A percentile compares a stretch with the other conserved stretches of the same genome.
Conservation (phyloP, 2,329 filamentous ascomycete genomes). For the Calonectria pteridis region DNA sequence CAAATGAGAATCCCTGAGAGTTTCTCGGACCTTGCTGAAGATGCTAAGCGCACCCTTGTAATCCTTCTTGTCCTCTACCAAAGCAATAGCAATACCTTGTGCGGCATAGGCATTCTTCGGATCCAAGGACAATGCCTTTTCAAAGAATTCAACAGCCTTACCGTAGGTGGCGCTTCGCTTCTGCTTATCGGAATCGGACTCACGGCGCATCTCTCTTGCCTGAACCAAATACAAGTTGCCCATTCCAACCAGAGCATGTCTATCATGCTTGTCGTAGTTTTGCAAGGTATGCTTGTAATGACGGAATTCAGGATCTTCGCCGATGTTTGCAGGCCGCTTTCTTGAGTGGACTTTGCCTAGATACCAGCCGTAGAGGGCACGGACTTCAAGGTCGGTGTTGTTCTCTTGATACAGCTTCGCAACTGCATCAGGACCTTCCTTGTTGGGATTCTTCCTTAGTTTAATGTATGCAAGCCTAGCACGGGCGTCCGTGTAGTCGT, state of each 20-base stretch:
- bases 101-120: slow-evolving; percentile 96
- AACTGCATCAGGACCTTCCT: slow-evolving; percentile 88
- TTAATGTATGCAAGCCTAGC: slow-evolving; percentile 92
- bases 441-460: slow-evolving; percentile 81
- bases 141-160: slow-evolving; percentile 97
- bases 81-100: slow-evolving; percentile 93
- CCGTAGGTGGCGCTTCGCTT: slow-evolving; percentile 89
- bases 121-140: slow-evolving; percentile 96
- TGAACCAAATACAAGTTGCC: slow-evolving; percentile 90
- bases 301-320: slow-evolving; percentile 90
- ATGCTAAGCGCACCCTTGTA: slow-evolving; percentile 85
- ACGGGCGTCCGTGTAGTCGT: slow-evolving; percentile 92
- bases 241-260: slow-evolving; percentile 97
- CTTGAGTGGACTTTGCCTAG: slow-evolving; percentile 84
- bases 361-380: slow-evolving; percentile 95
- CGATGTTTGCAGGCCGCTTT: slow-evolving; percentile 83
- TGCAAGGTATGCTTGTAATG: slow-evolving; percentile 98
- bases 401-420: slow-evolving; percentile 88
- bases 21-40: slow-evolving; percentile 91
- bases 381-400: slow-evolving; percentile 88
- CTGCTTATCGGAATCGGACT: slow-evolving; percentile 89
- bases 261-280: slow-evolving; percentile 95
- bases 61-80: slow-evolving; percentile 95
- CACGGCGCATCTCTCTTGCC: slow-evolving; percentile 93
- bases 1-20: slow-evolving; percentile 87